phyloP scores from a whole-genome alignment of 345 rosid genomes.

The Carallia brachiata region DNA sequence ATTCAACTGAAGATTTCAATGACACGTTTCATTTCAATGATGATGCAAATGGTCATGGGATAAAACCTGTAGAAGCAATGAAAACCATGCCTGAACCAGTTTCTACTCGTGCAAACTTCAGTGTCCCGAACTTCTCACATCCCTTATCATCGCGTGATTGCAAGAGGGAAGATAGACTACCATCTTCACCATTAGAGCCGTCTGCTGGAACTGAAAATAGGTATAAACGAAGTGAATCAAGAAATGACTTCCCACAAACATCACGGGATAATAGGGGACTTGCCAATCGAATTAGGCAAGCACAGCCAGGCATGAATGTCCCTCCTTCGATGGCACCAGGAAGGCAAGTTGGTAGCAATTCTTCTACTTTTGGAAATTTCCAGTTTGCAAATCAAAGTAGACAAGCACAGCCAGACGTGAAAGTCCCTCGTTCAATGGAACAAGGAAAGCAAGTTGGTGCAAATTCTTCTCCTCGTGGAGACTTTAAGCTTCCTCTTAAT shows the following conservation, averaged over 20 bases:
- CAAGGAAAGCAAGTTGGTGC: slow-evolving; percentile 19
- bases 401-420: slow-evolving; percentile 22
- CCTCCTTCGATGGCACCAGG: slow-evolving; percentile 16
- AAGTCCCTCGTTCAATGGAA: slow-evolving; percentile 13
- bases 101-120: background rate
- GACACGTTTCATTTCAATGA: slow-evolving; percentile 6
- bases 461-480: slow-evolving; percentile 17
- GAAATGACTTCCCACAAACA: slow-evolving; percentile 28
- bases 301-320: slow-evolving; percentile 16
- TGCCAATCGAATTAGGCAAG: slow-evolving; percentile 23
- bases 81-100: background rate
- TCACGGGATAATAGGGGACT: slow-evolving; percentile 19
- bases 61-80: background rate
- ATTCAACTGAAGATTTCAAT: slow-evolving; percentile 19
- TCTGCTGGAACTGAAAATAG: slow-evolving; percentile 38
- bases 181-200: slow-evolving; percentile 8
- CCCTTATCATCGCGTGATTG: slow-evolving; percentile 8
- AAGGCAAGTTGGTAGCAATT: slow-evolving; percentile 13
- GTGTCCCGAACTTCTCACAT: slow-evolving; percentile 1
- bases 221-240: slow-evolving; percentile 45
- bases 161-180: slow-evolving; percentile 9
- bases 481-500: slow-evolving; percentile 22
- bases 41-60: background rate
- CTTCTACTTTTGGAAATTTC: slow-evolving; percentile 13
- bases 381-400: slow-evolving; percentile 26